Evolutionary conservation across 2,329 filamentous ascomycete genomes (phyloP).

Genomic region (Clonostachys sp.): DNA sequence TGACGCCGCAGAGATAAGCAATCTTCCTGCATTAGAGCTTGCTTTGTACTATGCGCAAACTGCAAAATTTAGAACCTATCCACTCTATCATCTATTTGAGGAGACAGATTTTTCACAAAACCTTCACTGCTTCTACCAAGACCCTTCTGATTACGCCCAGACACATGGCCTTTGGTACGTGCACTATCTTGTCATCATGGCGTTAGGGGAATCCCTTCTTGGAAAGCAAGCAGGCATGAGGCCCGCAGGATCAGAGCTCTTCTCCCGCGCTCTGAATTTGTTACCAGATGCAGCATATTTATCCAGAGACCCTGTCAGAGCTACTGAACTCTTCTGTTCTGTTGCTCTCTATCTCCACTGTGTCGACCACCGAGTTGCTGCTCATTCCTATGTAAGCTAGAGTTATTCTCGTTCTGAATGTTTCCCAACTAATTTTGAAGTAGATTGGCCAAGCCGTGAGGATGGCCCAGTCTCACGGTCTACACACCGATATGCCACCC

Average conservation of each 20-base stretch:
- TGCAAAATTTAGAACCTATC: slow-evolving; percentile 2
- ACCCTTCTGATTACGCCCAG: neutral
- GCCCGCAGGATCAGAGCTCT: slow-evolving; percentile 29
- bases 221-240: slow-evolving; percentile 15
- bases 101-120: neutral
- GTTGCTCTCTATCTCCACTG: slow-evolving; percentile 25
- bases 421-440: too few relatives aligned
- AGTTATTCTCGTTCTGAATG: neutral
- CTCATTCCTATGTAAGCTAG: slow-evolving; percentile 21
- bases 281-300: slow-evolving; percentile 27
- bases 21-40: slow-evolving; percentile 1
- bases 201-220: slow-evolving; percentile 23
- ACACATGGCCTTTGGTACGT: slow-evolving; percentile 18
- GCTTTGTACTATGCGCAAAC: slow-evolving; percentile 3
- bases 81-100: slow-evolving; percentile 1
- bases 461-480: neutral
- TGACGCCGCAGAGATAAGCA: neutral
- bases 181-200: slow-evolving; percentile 22
- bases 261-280: slow-evolving; percentile 27
- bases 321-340: slow-evolving; percentile 21
- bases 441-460: neutral
- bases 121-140: neutral
- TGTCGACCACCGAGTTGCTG: slow-evolving; percentile 24
- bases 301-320: slow-evolving; percentile 16
- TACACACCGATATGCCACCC: neutral